Percentiles rank a stretch among this genome's conserved stretches.
Evolutionary conservation across 2,329 filamentous ascomycete species (phyloP).

Genomic region (Harringtonia lauricola): DNA sequence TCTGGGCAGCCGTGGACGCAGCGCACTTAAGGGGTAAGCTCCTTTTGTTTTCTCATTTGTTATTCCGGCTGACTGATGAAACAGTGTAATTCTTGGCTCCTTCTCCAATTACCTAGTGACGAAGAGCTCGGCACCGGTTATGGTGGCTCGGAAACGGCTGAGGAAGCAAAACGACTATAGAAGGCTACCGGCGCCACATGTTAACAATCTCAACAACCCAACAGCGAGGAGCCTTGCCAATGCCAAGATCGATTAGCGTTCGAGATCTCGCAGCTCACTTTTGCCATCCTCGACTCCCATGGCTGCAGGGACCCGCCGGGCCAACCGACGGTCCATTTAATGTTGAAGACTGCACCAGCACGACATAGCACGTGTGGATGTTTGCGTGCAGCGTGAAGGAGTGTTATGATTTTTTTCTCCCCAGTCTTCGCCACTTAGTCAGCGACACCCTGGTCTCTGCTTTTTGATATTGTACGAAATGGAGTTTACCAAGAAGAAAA

Average conservation of each 20-base stretch:
- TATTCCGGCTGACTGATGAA: neutral
- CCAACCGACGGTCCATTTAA: too few species aligned
- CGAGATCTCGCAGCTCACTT: neutral
- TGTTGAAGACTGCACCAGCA: too few species aligned
- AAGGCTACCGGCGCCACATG: conserved; percentile 57
- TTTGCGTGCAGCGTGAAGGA: too few species aligned
- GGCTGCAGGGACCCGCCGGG: too few species aligned
- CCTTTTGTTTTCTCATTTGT: neutral
- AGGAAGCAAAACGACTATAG: conserved; percentile 79
- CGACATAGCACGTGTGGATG: too few species aligned
- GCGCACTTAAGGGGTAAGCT: conserved; percentile 81
- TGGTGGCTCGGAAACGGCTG: conserved; percentile 89
- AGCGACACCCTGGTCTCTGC: too few species aligned
- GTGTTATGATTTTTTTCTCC: too few species aligned
- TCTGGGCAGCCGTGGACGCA: conserved; percentile 81
- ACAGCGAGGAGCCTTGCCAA: conserved; percentile 54
- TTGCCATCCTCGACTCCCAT: too few species aligned
- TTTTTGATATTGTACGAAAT: too few species aligned
- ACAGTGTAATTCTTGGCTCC: conserved; percentile 81
- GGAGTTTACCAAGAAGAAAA: too few species aligned
- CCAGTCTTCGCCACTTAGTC: too few species aligned
- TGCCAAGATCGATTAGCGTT: conserved; percentile 60
- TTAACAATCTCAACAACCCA: conserved; percentile 71
- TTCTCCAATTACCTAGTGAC: conserved; percentile 97
- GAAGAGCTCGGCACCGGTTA: conserved; percentile 92